A percentile compares a stretch with the other conserved stretches of the same genome.
These are phyloP conservation scores for Nemania sp. DNA, from an alignment of 2,329 filamentous ascomycete genomes.

Conservation along the genomic window DNA sequence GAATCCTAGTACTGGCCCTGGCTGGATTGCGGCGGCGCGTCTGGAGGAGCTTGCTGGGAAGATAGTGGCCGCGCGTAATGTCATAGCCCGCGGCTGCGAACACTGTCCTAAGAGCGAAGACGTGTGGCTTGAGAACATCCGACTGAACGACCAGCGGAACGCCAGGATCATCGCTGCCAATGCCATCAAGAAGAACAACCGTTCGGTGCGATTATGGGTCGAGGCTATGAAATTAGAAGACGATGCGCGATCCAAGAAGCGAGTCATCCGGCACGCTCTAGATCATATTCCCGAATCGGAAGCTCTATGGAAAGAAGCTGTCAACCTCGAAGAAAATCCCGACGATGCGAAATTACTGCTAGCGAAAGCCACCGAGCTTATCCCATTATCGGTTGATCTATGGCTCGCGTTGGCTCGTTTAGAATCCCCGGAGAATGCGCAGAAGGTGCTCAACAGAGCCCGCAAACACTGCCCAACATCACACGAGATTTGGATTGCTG, in stretches of 20 bases:
- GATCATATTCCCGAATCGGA: constrained; percentile 94
- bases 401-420: constrained; percentile 93
- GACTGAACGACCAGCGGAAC: constrained; percentile 87
- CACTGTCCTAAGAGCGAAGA: constrained; percentile 94
- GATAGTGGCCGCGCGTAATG: constrained; percentile 82
- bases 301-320: constrained; percentile 95
- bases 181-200: constrained; percentile 88
- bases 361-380: constrained; percentile 93
- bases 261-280: constrained; percentile 86
- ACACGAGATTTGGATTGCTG: constrained; percentile 95
- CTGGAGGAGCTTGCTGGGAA: constrained; percentile 93
- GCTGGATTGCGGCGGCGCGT: constrained; percentile 92
- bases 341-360: constrained; percentile 86
- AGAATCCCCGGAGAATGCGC: constrained; percentile 87
- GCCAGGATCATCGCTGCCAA: constrained; percentile 94
- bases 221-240: constrained; percentile 93
- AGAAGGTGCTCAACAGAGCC: constrained; percentile 92
- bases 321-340: constrained; percentile 90
- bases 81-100: constrained; percentile 86
- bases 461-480: constrained; percentile 92
- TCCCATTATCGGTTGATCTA: constrained; percentile 88
- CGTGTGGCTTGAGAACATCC: constrained; percentile 94
- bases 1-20: constrained; percentile 90
- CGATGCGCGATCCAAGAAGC: constrained; percentile 82
- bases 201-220: constrained; percentile 88